phyloP scores from a whole-genome alignment of 345 rosid species.

The Eutrema japonicum region DNA sequence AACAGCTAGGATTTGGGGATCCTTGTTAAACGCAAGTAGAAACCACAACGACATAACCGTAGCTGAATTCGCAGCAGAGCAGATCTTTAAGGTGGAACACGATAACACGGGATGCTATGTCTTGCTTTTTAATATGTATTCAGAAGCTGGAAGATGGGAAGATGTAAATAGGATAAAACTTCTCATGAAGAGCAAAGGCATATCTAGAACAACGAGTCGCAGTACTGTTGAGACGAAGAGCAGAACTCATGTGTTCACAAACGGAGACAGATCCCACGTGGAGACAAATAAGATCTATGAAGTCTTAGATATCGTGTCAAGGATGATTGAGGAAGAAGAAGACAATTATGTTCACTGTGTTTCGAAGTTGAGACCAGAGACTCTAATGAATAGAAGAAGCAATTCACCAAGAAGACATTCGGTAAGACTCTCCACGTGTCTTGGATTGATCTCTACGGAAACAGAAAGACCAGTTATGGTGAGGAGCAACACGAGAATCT shows the following conservation, averaged over 20 bases:
- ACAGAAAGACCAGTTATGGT: constrained; percentile 54
- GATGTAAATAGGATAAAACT: constrained; percentile 59
- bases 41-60: constrained; percentile 52
- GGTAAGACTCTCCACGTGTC: constrained; percentile 60
- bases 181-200: constrained; percentile 60
- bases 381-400: constrained; percentile 41
- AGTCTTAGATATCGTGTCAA: constrained; percentile 54
- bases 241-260: constrained; percentile 51
- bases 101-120: constrained; percentile 80
- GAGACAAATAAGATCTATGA: constrained; percentile 48
- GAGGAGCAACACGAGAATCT: constrained; percentile 69
- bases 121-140: constrained; percentile 73
- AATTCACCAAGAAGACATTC: constrained; percentile 57
- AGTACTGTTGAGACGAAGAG: constrained; percentile 52
- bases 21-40: constrained; percentile 71
- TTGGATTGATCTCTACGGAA: constrained; percentile 63
- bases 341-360: constrained; percentile 41
- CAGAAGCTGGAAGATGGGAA: constrained; percentile 76
- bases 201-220: constrained; percentile 50
- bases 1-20: constrained; percentile 79
- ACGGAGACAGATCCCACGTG: constrained; percentile 54
- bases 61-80: constrained; percentile 67
- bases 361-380: constrained; percentile 49
- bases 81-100: constrained; percentile 51
- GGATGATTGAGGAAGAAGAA: constrained; percentile 48